These are phyloP conservation scores for Eucalyptus cladocalyx DNA, from an alignment of 345 rosid genomes.

Conservation along the genomic window DNA sequence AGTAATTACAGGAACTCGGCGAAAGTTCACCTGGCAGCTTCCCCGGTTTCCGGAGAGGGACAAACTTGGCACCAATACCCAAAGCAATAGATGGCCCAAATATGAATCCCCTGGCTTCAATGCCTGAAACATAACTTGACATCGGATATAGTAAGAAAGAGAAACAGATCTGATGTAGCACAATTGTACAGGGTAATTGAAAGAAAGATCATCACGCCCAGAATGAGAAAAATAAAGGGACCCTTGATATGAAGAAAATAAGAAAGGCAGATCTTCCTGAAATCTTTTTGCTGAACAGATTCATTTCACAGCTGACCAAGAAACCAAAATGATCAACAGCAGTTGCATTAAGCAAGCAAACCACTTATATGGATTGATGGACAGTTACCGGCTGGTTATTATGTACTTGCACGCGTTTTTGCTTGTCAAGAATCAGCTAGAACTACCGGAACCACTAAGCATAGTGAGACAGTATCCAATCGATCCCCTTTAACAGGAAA, in stretches of 20 bases:
- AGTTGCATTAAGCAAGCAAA: not conserved
- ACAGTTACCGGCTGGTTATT: not conserved
- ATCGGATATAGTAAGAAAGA: not conserved
- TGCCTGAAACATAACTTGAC: slow-evolving; percentile 22
- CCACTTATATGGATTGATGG: not conserved
- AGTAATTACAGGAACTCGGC: not conserved
- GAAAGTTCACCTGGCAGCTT: slow-evolving; percentile 58
- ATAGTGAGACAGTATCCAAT: not conserved
- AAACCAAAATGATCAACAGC: not conserved
- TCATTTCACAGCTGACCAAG: not conserved
- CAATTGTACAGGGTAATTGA: not conserved
- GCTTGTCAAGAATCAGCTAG: not conserved
- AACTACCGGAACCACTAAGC: not conserved
- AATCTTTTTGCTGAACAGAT: not conserved
- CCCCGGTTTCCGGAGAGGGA: slow-evolving; percentile 69
- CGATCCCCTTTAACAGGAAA: not conserved
- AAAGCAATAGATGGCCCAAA: slow-evolving; percentile 81
- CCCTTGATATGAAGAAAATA: not conserved
- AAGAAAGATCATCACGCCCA: not conserved
- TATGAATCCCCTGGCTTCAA: slow-evolving; percentile 85
- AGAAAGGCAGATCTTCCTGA: not conserved
- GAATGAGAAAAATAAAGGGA: not conserved
- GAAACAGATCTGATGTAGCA: not conserved
- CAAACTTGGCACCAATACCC: slow-evolving; percentile 83
- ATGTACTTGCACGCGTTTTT: not conserved